Base-by-base conservation (phyloP, 1,284 basidiomycete genomes). In the Naganishia cerealis region DNA sequence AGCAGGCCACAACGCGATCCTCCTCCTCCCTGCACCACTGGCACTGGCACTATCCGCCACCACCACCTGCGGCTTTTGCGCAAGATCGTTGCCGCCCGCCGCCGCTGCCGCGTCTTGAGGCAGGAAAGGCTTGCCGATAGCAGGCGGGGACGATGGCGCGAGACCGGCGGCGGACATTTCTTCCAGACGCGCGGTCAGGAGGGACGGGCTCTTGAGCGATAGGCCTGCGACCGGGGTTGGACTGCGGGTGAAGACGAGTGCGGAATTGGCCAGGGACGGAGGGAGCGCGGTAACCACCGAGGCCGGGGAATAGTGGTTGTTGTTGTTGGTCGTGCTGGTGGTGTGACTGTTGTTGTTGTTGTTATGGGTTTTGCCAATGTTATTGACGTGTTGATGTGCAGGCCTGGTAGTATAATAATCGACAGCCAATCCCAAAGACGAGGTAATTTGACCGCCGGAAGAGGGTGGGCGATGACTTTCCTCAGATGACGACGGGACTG, bases 1-100 rank as follows among this genome's bases (percentile, higher is more conserved):
- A 50, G 46, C 46, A 18, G 67, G 67, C 67, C 67, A 68, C 46
- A 68, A 54, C 43, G 46, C n/a, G 9, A 24, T 50, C 39, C 67
- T 48, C 61, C 50, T 68, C 61, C 62, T 57, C 16, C 55, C 59
- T 3, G 46, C 46, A 0, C 61, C 61, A 54, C 50, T 50, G 3
- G 50, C 38, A 29, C 61, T 24, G 1, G 61, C 5, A n/a, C 50
- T 39, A 43, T 36, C 18, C 38, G 15, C 24, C 38, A 24, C 24
- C 40, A 6, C 50, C 29, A 10, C 50, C 50, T 40, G 21, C 52
- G 29, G 26, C 26, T 26, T 48, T n/a, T 16, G 29, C 24, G 24
- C 10, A 29, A 38, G 43, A 5, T 39, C 10, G 12, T 43, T 12
- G 9, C 21, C 42, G 29, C 26, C 18, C 15, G 13, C 39, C n/a